A percentile compares a stretch with the other conserved stretches of the same genome.
phyloP scores from a whole-genome alignment of 1,139 yeast genomes.

The Keqinozyma sinolaborantium region DNA sequence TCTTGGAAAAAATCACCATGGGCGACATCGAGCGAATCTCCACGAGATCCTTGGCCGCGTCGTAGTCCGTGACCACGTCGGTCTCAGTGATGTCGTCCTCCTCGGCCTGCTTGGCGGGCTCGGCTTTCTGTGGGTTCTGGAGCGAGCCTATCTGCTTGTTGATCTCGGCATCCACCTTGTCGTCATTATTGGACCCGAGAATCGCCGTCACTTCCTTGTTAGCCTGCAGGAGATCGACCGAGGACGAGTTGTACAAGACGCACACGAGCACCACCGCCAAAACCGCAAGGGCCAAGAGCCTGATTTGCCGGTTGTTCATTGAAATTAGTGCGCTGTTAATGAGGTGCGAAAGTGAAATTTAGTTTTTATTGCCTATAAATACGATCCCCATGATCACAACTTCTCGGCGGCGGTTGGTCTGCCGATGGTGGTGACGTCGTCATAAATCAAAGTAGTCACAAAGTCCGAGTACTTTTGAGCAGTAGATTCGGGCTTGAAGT shows the following conservation, averaged over 20 bases:
- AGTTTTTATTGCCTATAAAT: constrained; percentile 2
- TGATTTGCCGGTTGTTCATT: constrained; percentile 13
- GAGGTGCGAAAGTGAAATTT: not conserved
- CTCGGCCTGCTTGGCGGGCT: constrained; percentile 2
- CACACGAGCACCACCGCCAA: constrained; percentile 13
- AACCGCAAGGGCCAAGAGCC: constrained; percentile 15
- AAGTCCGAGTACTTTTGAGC: constrained; percentile 71
- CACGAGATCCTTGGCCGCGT: constrained; percentile 58
- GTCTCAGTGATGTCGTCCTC: constrained; percentile 2
- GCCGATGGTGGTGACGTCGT: constrained; percentile 59
- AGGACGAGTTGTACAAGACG: constrained; percentile 11
- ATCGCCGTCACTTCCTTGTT: constrained; percentile 5
- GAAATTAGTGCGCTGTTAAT: too few species aligned
- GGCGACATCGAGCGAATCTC: constrained; percentile 64
- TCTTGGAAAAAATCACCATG: constrained; percentile 67
- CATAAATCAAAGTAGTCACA: constrained; percentile 68
- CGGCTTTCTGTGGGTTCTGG: not conserved
- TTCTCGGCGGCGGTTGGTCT: constrained; percentile 44
- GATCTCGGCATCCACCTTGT: constrained; percentile 1
- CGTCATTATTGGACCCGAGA: constrained; percentile 1
- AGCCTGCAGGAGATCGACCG: constrained; percentile 17
- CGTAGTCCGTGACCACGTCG: constrained; percentile 27
- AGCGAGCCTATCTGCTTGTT: constrained; percentile 1
- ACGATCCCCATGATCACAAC: constrained; percentile 22
- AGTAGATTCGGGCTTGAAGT: constrained; percentile 63